Percentiles rank a stretch among this genome's conserved stretches.
phyloP scores from a whole-genome alignment of 345 rosid species.

The Heritiera fomes region DNA sequence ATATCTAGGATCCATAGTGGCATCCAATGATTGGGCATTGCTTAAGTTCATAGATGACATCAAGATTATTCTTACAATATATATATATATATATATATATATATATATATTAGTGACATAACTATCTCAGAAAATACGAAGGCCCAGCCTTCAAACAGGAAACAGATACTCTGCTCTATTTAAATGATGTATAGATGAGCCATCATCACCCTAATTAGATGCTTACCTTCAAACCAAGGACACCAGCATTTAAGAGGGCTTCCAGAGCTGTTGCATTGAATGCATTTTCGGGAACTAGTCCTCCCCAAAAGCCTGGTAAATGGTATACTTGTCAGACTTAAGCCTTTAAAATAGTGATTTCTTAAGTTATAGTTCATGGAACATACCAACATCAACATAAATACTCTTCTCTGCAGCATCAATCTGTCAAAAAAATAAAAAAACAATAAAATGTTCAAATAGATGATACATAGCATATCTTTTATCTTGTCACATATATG shows the following conservation, averaged over 20 bases:
- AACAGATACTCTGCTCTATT: background rate
- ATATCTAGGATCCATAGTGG: background rate
- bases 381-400: conserved; percentile 83
- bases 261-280: conserved; percentile 60
- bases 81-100: no score
- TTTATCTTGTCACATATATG: conserved; percentile 10
- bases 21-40: background rate
- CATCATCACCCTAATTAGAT: conserved; percentile 12
- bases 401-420: conserved; percentile 77
- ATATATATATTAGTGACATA: background rate
- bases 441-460: background rate
- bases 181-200: background rate
- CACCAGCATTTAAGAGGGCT: conserved; percentile 83
- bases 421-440: conserved; percentile 33
- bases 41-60: background rate
- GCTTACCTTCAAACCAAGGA: conserved; percentile 87
- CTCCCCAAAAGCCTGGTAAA: conserved; percentile 94
- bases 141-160: background rate
- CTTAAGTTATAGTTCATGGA: conserved; percentile 25
- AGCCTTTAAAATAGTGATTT: conserved; percentile 21
- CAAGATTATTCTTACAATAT: background rate
- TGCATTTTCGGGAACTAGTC: conserved; percentile 94
- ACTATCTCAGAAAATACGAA: background rate
- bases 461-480: conserved; percentile 13
- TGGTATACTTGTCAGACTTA: background rate